Evolutionary conservation across 352 stramenopile genomes (phyloP).

Genomic region (Phytophthora colocasiae): DNA sequence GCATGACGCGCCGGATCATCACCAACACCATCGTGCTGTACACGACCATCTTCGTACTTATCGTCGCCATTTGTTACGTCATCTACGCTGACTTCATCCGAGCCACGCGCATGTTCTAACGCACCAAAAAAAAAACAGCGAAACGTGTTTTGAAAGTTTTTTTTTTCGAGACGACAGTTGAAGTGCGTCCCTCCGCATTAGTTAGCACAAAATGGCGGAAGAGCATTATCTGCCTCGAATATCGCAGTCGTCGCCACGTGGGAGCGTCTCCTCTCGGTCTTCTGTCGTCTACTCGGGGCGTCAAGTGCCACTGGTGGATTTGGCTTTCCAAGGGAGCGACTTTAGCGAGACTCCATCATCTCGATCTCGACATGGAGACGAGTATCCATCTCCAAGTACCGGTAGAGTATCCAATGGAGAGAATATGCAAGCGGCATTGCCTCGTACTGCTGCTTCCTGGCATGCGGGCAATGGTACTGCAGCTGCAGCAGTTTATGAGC

Average conservation of each 20-base stretch:
- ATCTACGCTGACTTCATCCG: slow-evolving; percentile 84
- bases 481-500: slow-evolving; percentile 26
- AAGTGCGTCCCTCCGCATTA: slow-evolving; percentile 24
- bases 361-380: slow-evolving; percentile 33
- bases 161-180: slow-evolving; percentile 17
- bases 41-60: slow-evolving; percentile 74
- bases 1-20: slow-evolving; percentile 79
- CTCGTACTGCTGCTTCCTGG: slow-evolving; percentile 37
- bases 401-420: slow-evolving; percentile 25
- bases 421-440: slow-evolving; percentile 19
- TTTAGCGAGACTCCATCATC: slow-evolving; percentile 20
- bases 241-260: slow-evolving; percentile 30
- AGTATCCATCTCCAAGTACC: slow-evolving; percentile 30
- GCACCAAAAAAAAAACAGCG: not conserved
- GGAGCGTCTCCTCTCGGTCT: slow-evolving; percentile 18
- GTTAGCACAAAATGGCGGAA: slow-evolving; percentile 28
- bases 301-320: slow-evolving; percentile 40
- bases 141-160: not conserved
- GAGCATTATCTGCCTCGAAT: slow-evolving; percentile 31
- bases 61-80: slow-evolving; percentile 74
- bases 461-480: slow-evolving; percentile 42
- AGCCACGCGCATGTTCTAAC: slow-evolving; percentile 34
- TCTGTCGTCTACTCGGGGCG: slow-evolving; percentile 35
- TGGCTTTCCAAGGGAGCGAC: slow-evolving; percentile 40
- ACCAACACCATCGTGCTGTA: slow-evolving; percentile 86